Conservation (phyloP, 2,329 filamentous ascomycete species). For the Colletotrichum sp. region DNA sequence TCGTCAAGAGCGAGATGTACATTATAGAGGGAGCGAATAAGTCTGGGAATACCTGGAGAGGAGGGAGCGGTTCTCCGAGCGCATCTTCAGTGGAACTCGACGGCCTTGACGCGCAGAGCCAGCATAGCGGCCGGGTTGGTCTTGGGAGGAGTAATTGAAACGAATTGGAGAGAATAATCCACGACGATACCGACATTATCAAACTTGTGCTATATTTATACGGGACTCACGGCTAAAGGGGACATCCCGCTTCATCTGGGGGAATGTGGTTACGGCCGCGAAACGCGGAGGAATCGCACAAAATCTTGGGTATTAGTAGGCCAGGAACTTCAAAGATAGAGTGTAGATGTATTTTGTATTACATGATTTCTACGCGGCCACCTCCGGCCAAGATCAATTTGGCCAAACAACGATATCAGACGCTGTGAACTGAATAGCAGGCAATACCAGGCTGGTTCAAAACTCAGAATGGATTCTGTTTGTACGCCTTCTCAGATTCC, state of each 20-base stretch:
- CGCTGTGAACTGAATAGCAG: neutral
- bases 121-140: conserved; percentile 23
- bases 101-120: conserved; percentile 25
- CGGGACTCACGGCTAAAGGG: neutral
- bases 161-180: neutral
- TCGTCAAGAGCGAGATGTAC: conserved; percentile 38
- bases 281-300: neutral
- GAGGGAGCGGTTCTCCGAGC: conserved; percentile 29
- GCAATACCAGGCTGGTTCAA: neutral
- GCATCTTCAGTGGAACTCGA: conserved; percentile 26
- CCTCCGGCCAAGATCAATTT: neutral
- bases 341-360: neutral
- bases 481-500: conserved; percentile 25
- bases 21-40: conserved; percentile 36
- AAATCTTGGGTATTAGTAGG: neutral
- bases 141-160: conserved; percentile 1
- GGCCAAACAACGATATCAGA: neutral
- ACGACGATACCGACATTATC: neutral
- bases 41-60: conserved; percentile 6
- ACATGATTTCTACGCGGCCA: neutral
- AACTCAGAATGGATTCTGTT: conserved; percentile 21
- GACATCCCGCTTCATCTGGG: neutral
- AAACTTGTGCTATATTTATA: neutral
- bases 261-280: neutral
- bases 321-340: neutral